Evolutionary conservation across 768 basidiomycete species (phyloP), one percentile per base, ranked within the genome.

Genomic region (Phylloporus sp.): DNA sequence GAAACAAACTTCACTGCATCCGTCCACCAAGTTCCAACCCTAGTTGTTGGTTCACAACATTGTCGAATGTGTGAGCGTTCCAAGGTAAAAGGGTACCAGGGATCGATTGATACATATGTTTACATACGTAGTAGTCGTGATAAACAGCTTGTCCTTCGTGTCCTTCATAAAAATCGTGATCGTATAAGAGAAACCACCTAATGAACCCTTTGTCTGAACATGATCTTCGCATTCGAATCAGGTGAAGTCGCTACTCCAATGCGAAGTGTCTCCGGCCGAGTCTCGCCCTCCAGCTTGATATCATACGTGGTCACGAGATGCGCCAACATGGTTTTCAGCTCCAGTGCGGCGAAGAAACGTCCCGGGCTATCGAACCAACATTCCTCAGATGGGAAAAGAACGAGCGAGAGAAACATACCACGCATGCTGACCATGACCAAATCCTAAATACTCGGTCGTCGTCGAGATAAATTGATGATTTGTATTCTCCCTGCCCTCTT

Each of bases 271-370:
- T 31, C 3, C 6, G 49, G 48, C 4, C 2, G 40, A 1, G 31
- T 22, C 26, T 18, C 24, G 15, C 34, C 49, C 27, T 47, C 52
- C 41, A 48, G 28, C 36, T 54, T 57, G 42, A 57, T 16, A 23
- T 57, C 52, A 22, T 53, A 51, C 2, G 20, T 32, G 63, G 48
- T 65, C n/a, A 80, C 53, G 5, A 80, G 41, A 47, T 76, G 65
- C 8, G 76, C 77, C 31, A 79, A 49, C 60, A 80, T 70, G 0
- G 71, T 60, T 58, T 80, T 79, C 60, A 80, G 59, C 51, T 72
- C 65, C 27, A 61, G 64, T 16, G 69, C 68, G 3, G 72, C 72
- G 49, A 78, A 71, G 59, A 79, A 78, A 18, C 78, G 68, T 11
- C 45, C 49, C 2, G 45, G 43, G 23, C 54, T 56, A 23, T 64